phyloP scores from a whole-genome alignment of 306 rosid species.

The Cucurbita pepo region DNA sequence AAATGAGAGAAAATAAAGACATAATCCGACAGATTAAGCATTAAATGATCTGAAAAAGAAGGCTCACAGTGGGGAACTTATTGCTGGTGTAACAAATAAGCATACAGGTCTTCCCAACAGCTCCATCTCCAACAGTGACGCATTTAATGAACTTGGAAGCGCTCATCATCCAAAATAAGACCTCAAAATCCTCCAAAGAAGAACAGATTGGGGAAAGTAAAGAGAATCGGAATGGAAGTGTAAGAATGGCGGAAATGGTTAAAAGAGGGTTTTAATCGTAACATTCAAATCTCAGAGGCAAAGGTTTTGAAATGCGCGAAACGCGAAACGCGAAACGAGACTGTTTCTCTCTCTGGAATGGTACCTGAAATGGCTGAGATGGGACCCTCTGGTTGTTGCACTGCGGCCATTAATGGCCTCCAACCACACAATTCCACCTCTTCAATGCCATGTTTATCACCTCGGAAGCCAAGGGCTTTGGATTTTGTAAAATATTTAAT shows the following conservation, averaged over 20 bases:
- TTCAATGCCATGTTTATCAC: background rate
- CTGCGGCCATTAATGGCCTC: background rate
- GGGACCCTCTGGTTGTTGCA: conserved; percentile 1
- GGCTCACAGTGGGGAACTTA: conserved; percentile 85
- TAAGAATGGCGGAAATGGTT: too few relatives aligned
- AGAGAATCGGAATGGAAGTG: too few relatives aligned
- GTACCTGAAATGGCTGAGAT: conserved; percentile 1
- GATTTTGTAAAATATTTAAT: background rate
- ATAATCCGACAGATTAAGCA: background rate
- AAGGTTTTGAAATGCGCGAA: background rate
- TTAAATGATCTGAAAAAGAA: background rate
- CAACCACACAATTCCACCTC: conserved; percentile 1
- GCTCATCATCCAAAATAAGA: conserved; percentile 34
- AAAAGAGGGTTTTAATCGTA: background rate
- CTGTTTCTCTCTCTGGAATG: background rate
- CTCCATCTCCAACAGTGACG: conserved; percentile 98
- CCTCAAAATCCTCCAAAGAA: background rate
- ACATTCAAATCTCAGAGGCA: background rate
- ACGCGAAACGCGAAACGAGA: background rate
- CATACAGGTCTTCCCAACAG: conserved; percentile 98
- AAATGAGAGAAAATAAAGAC: background rate
- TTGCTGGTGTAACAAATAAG: conserved; percentile 98
- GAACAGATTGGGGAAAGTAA: too few relatives aligned
- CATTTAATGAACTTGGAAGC: conserved; percentile 99
- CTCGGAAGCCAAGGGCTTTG: background rate